These are phyloP conservation scores for Lophium mytilinum DNA, from an alignment of 495 filamentous ascomycete genomes.

Conservation along the genomic window DNA sequence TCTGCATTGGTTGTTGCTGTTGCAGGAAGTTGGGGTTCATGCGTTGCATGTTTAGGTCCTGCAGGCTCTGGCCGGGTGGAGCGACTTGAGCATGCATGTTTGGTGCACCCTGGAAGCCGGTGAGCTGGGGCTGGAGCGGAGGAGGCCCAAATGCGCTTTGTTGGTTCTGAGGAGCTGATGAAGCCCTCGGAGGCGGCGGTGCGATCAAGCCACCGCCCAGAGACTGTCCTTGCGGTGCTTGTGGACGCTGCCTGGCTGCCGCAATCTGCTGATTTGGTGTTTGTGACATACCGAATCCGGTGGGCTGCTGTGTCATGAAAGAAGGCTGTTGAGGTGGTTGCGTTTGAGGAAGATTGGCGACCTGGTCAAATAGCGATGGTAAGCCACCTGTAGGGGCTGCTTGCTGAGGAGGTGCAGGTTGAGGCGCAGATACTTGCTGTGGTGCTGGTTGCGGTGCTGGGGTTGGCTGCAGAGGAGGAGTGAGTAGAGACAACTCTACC, in stretches of 20 bases:
- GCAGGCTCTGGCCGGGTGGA: conserved; percentile 66
- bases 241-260: conserved; percentile 59
- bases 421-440: conserved; percentile 28
- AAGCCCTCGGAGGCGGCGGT: conserved; percentile 72
- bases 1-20: conserved; percentile 36
- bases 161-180: conserved; percentile 84
- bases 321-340: conserved; percentile 38
- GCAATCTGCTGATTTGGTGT: conserved; percentile 6
- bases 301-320: conserved; percentile 44
- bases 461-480: conserved; percentile 67
- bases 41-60: conserved; percentile 61
- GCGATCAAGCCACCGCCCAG: conserved; percentile 59
- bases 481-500: conserved; percentile 70
- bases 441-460: conserved; percentile 38
- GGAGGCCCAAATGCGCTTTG: conserved; percentile 61
- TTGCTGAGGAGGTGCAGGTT: conserved; percentile 33
- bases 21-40: conserved; percentile 33
- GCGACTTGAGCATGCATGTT: conserved; percentile 42
- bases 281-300: conserved; percentile 1
- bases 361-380: conserved; percentile 22
- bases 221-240: conserved; percentile 55
- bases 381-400: conserved; percentile 11
- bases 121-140: conserved; percentile 78
- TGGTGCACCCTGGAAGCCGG: conserved; percentile 53
- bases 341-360: conserved; percentile 31